A percentile compares a stretch with the other conserved stretches of the same genome.
Conservation (phyloP, 805 yeast genomes). For the Lipomyces chichibuensis region DNA sequence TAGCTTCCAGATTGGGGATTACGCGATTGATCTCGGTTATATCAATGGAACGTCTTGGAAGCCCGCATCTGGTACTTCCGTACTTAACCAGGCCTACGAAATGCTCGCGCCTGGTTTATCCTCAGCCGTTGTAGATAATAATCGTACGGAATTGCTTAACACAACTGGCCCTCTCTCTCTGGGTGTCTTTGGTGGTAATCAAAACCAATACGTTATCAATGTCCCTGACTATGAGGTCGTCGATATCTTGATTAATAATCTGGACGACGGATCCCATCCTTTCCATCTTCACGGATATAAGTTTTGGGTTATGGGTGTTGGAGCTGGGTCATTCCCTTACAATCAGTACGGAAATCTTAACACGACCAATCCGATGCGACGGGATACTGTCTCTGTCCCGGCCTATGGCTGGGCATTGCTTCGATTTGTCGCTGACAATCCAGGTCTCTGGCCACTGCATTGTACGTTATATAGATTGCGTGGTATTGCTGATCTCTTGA, state of each 20-base stretch:
- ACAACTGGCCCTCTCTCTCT: slow-evolving; percentile 17
- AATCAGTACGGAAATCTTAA: slow-evolving; percentile 56
- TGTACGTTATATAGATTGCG: slow-evolving; percentile 48
- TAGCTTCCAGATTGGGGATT: slow-evolving; percentile 43
- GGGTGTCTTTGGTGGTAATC: slow-evolving; percentile 28
- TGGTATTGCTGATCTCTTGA: slow-evolving; percentile 67
- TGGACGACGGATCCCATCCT: slow-evolving; percentile 87
- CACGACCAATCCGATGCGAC: slow-evolving; percentile 54
- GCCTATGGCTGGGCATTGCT: slow-evolving; percentile 62
- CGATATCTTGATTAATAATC: slow-evolving; percentile 72
- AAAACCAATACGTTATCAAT: slow-evolving; percentile 44
- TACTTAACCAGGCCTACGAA: slow-evolving; percentile 32
- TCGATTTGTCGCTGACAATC: slow-evolving; percentile 80
- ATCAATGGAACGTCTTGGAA: slow-evolving; percentile 39
- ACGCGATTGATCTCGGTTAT: slow-evolving; percentile 43
- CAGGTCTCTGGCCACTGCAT: slow-evolving; percentile 94
- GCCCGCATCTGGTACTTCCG: slow-evolving; percentile 25
- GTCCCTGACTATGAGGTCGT: slow-evolving; percentile 55
- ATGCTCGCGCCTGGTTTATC: slow-evolving; percentile 16
- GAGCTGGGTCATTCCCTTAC: slow-evolving; percentile 53
- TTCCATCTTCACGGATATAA: slow-evolving; percentile 91
- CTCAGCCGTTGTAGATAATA: slow-evolving; percentile 4
- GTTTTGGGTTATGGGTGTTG: slow-evolving; percentile 73
- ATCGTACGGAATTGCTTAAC: slow-evolving; percentile 9
- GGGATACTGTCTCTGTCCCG: slow-evolving; percentile 70